Base-by-base conservation (phyloP, 495 filamentous ascomycete genomes). In the Lophium mytilinum region DNA sequence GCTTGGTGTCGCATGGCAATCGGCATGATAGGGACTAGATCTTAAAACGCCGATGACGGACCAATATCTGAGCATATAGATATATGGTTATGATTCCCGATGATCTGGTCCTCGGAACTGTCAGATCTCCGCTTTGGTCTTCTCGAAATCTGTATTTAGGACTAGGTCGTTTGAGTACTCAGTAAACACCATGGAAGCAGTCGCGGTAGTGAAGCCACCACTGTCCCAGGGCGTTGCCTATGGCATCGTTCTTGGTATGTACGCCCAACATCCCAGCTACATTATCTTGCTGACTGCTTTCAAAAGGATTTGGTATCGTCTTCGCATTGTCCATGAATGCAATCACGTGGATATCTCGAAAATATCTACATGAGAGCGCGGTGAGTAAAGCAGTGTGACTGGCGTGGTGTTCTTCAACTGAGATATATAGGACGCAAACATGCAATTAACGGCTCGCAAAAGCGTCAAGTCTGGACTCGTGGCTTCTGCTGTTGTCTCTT, bases 391-490 rank as follows among this genome's bases (percentile, higher is more conserved):
- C 6, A 30, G 6, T 6, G 2, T 30, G 4, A 45, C 4, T 15
- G 18, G 15, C 4, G 18, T 56, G 36, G 33, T 12, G 11, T 11
- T 14, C 4, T 53, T 30, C 48, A 82, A 95, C 68, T 78, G 88
- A 74, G 90, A 96, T 72, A 78, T 94, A 4, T 89, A 95, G 72
- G 96, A 90, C 1, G 91, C 88, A 1, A 91, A 96, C 71, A 95
- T 93, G 87, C 96, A 95, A 79, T 88, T 80, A 53, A 96, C 91
- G 1, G 91, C 91, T 46, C 90, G 91, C 11, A 76, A 90, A 40
- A 93, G 89, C 5, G 91, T 96, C 60, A 96, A 95, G 65, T 90
- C 88, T 11, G 91, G 91, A 40, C 76, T 96, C 17, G 90, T 96
- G 10, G 87, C 89, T 1, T 85, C 87, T 21, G 91, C 91, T 14